Conservation (phyloP, 805 yeast species). For the Candida wancherniae region DNA sequence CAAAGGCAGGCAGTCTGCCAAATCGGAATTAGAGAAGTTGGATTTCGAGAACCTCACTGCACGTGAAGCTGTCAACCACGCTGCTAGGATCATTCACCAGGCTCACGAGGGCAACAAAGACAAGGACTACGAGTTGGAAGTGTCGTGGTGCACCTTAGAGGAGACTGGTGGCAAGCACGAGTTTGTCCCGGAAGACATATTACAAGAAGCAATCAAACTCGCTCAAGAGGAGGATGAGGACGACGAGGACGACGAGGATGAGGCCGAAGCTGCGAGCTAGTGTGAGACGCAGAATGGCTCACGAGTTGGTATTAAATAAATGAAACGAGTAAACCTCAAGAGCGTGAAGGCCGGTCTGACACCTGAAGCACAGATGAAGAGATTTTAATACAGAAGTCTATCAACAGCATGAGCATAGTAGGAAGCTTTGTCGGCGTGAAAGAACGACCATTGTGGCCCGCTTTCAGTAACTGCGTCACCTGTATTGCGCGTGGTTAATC, state of each 20-base stretch:
- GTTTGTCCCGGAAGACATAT: slow-evolving; percentile 71
- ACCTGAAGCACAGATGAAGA: no score
- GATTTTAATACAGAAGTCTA: no score
- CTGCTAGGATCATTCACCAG: slow-evolving; percentile 85
- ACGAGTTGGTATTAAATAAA: no score
- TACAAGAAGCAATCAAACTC: slow-evolving; percentile 75
- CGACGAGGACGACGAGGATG: slow-evolving; percentile 60
- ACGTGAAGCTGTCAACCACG: slow-evolving; percentile 83
- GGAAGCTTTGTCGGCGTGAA: no score
- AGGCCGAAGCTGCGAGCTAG: slow-evolving; percentile 17
- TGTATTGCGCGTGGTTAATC: no score
- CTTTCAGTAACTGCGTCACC: no score
- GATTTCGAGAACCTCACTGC: slow-evolving; percentile 65
- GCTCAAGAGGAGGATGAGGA: slow-evolving; percentile 83
- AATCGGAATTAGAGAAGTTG: slow-evolving; percentile 90
- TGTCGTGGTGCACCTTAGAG: slow-evolving; percentile 76
- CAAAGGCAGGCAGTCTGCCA: slow-evolving; percentile 97
- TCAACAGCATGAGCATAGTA: no score
- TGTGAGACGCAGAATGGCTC: background rate
- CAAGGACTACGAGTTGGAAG: slow-evolving; percentile 92
- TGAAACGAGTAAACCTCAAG: no score
- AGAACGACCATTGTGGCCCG: no score
- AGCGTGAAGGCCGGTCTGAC: no score
- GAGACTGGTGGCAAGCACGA: slow-evolving; percentile 80
- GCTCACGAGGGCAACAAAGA: slow-evolving; percentile 98